phyloP scores from a whole-genome alignment of 108 stramenopile species.

The Nannochloropsis salina region DNA sequence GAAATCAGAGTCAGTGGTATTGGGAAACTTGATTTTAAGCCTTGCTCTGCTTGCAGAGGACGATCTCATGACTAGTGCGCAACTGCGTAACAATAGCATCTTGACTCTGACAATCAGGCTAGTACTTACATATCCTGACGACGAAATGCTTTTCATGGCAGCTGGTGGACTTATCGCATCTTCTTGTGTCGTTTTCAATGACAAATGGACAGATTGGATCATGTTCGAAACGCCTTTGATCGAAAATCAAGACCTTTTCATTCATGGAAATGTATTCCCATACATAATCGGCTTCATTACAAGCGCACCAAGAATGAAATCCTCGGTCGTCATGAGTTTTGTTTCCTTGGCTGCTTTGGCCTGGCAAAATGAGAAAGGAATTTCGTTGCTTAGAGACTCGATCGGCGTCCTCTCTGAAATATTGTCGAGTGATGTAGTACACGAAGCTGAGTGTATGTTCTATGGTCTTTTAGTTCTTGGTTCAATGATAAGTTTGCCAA shows the following conservation, averaged over 20 bases:
- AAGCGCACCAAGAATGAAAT: not conserved
- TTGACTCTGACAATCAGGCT: not conserved
- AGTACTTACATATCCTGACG: not conserved
- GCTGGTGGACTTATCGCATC: not conserved
- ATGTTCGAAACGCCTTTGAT: not conserved
- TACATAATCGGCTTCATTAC: not conserved
- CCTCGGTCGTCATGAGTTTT: not conserved
- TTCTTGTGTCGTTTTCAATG: not conserved
- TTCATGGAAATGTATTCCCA: not conserved
- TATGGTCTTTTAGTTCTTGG: not conserved
- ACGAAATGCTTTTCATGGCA: not conserved
- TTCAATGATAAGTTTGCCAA: not conserved
- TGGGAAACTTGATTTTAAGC: not conserved
- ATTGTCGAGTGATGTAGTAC: not conserved
- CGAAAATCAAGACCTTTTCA: not conserved
- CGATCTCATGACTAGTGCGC: not conserved
- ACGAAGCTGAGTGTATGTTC: not conserved
- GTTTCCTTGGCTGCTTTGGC: not conserved
- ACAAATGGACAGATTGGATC: not conserved
- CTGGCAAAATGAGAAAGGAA: not conserved
- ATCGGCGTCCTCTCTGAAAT: not conserved
- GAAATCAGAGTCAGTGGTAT: not conserved
- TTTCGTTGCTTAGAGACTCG: not conserved
- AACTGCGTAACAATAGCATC: not conserved
- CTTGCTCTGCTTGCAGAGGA: constrained; percentile 13